These are phyloP conservation scores for Trichoderma asperelloides DNA, from an alignment of 495 filamentous ascomycete species.

Conservation along the genomic window DNA sequence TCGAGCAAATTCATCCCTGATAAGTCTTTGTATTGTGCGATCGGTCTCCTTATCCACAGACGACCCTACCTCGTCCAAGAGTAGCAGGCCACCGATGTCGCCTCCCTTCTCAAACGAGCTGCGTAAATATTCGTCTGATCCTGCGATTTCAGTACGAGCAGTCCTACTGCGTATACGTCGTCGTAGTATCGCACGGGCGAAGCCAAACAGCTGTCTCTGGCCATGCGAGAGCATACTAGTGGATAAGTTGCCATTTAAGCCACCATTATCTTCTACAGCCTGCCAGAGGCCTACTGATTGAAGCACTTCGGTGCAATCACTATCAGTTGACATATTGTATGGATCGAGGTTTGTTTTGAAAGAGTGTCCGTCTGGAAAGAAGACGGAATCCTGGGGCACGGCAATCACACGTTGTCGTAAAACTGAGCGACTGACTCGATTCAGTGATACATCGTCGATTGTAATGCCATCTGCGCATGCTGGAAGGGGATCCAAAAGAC, in stretches of 20 bases:
- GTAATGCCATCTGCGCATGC: conserved; percentile 27
- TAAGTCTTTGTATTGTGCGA: conserved; percentile 33
- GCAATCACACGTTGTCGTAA: conserved; percentile 24
- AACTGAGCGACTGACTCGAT: conserved; percentile 12
- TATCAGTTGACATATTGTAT: conserved; percentile 19
- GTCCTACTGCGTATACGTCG: conserved; percentile 15
- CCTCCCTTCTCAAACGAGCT: conserved; percentile 15
- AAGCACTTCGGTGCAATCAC: conserved; percentile 38
- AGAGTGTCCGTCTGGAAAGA: conserved; percentile 40
- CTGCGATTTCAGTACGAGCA: neutral
- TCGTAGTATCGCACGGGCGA: conserved; percentile 52
- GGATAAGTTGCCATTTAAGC: conserved; percentile 42
- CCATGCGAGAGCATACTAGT: conserved; percentile 48
- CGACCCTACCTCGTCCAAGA: conserved; percentile 34
- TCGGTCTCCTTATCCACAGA: conserved; percentile 40
- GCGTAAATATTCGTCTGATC: neutral
- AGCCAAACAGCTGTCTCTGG: conserved; percentile 55
- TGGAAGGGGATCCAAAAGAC: conserved; percentile 28
- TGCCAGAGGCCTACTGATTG: conserved; percentile 39
- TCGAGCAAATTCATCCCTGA: conserved; percentile 30
- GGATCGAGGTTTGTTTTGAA: conserved; percentile 37
- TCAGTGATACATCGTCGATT: conserved; percentile 39
- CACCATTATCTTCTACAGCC: conserved; percentile 41
- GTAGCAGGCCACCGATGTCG: conserved; percentile 21
- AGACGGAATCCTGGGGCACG: conserved; percentile 51